Percentiles rank a stretch among this genome's conserved stretches.
These are phyloP conservation scores for Geranium brycei DNA, from an alignment of 345 rosid genomes.

Conservation along the genomic window DNA sequence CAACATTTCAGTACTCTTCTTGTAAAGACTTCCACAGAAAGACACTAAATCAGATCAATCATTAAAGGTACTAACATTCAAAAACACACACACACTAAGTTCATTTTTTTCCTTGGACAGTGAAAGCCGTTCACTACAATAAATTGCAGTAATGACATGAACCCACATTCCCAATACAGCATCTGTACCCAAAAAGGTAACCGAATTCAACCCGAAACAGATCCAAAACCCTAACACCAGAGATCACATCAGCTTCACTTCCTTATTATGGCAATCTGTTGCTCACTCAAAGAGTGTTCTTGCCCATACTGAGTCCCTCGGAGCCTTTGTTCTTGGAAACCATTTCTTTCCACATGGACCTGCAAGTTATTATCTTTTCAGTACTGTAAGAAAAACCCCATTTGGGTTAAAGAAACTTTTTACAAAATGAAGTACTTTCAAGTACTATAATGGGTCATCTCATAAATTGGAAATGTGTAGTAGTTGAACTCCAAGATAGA, in stretches of 20 bases:
- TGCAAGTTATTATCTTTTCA: conserved; percentile 21
- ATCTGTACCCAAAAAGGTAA: background rate
- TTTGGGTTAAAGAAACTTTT: background rate
- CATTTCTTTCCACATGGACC: conserved; percentile 54
- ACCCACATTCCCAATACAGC: background rate
- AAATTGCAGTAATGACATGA: background rate
- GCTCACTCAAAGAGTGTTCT: conserved; percentile 43
- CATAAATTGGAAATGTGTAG: too few species aligned
- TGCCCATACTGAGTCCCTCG: conserved; percentile 57
- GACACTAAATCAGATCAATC: background rate
- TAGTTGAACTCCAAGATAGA: too few species aligned
- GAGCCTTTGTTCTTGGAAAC: conserved; percentile 54
- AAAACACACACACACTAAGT: too few species aligned
- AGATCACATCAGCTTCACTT: background rate
- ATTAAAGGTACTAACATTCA: background rate
- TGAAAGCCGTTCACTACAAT: background rate
- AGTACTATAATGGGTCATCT: too few species aligned
- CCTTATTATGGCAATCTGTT: background rate
- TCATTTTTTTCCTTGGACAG: background rate
- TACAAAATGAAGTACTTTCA: background rate
- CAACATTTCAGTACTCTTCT: too few species aligned
- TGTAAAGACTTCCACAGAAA: background rate
- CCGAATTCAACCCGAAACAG: background rate
- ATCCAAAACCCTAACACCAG: background rate
- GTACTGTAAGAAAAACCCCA: background rate